phyloP scores from a whole-genome alignment of 2,329 filamentous ascomycete species.

The Claviceps sp. region DNA sequence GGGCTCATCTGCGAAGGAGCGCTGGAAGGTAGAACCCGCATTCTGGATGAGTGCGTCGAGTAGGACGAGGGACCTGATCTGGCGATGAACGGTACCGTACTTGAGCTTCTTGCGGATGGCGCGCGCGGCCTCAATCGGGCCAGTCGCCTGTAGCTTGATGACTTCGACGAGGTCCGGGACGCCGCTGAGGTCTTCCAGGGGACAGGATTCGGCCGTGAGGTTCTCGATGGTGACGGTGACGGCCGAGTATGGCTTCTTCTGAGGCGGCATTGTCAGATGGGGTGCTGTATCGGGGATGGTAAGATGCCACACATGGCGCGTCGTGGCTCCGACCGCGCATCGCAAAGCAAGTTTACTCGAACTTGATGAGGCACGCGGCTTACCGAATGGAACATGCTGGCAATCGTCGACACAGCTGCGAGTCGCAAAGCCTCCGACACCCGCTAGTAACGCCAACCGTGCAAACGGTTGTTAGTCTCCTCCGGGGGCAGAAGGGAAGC shows the following conservation, averaged over 20 bases:
- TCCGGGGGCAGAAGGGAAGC: too few species aligned
- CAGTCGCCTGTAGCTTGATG: slow-evolving; percentile 75
- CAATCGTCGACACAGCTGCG: neutral
- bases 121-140: slow-evolving; percentile 77
- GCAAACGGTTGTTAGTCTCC: too few species aligned
- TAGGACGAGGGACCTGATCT: slow-evolving; percentile 76
- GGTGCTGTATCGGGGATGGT: neutral
- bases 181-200: slow-evolving; percentile 82
- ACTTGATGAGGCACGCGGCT: neutral
- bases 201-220: slow-evolving; percentile 76
- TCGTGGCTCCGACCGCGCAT: too few species aligned
- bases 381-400: slow-evolving; percentile 19
- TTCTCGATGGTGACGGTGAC: slow-evolving; percentile 87
- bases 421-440: neutral
- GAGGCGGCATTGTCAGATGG: neutral
- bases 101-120: slow-evolving; percentile 97
- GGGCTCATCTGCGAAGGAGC: slow-evolving; percentile 78
- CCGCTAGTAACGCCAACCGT: too few species aligned
- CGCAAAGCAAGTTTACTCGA: neutral
- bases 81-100: slow-evolving; percentile 88
- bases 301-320: too few species aligned
- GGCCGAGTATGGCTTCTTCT: slow-evolving; percentile 74
- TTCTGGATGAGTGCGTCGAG: slow-evolving; percentile 93
- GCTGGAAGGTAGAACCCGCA: slow-evolving; percentile 75
- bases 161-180: slow-evolving; percentile 92